Evolutionary conservation across 1,139 yeast species (phyloP).

Genomic region (Blastobotrys aristatus): DNA sequence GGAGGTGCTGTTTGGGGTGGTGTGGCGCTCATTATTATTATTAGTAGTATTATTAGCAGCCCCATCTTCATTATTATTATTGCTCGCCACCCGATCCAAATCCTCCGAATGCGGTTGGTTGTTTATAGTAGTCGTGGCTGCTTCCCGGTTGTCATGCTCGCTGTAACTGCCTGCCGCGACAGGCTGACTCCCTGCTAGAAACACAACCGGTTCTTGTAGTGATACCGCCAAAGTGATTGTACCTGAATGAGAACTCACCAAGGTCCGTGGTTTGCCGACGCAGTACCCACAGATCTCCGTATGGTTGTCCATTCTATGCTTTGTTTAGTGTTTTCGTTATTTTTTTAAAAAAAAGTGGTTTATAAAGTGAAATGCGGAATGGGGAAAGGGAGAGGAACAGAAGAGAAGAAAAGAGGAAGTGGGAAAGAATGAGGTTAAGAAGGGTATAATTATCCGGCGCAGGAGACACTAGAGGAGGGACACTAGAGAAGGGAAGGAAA

Average conservation of each 20-base stretch:
- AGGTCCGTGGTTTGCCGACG: conserved; percentile 32
- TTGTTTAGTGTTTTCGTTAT: no score
- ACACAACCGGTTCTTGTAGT: conserved; percentile 34
- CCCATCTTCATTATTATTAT: background rate
- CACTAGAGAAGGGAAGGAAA: no score
- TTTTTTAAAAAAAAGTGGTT: no score
- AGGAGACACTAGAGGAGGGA: no score
- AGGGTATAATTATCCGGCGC: no score
- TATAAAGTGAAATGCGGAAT: no score
- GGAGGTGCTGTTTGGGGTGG: background rate
- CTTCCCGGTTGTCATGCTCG: conserved; percentile 22
- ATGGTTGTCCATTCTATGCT: background rate
- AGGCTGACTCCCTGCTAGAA: conserved; percentile 26
- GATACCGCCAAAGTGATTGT: conserved; percentile 31
- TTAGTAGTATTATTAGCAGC: background rate
- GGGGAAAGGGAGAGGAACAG: no score
- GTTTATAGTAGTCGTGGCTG: background rate
- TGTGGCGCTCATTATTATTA: background rate
- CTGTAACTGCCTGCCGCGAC: conserved; percentile 20
- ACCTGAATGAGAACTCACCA: conserved; percentile 33
- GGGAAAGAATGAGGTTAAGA: background rate
- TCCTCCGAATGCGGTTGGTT: background rate
- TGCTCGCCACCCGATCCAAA: background rate
- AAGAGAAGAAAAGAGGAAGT: background rate
- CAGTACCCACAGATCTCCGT: conserved; percentile 27